phyloP scores from a whole-genome alignment of 1,284 basidiomycete species.

The Apiotrichum sp. region DNA sequence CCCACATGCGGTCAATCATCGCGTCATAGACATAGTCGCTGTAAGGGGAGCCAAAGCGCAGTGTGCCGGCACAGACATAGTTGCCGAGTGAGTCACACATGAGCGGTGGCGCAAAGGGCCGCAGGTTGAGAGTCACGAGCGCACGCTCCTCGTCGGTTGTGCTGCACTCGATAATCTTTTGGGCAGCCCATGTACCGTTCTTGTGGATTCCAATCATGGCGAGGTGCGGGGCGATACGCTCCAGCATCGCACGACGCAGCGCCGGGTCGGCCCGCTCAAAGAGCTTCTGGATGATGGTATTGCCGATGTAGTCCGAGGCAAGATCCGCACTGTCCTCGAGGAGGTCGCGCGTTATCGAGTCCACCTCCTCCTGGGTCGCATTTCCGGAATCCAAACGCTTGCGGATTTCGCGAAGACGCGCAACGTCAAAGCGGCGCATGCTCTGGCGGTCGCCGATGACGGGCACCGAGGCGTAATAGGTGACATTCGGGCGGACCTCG shows the following conservation, averaged over 20 bases:
- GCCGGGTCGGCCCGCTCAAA: constrained; percentile 80
- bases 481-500: constrained; percentile 31
- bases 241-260: constrained; percentile 81
- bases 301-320: constrained; percentile 83
- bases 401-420: constrained; percentile 85
- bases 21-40: constrained; percentile 97
- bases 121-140: constrained; percentile 76
- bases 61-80: constrained; percentile 81
- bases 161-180: constrained; percentile 97
- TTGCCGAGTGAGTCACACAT: constrained; percentile 96
- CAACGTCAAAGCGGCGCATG: constrained; percentile 79
- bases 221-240: constrained; percentile 86
- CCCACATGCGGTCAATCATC: constrained; percentile 98
- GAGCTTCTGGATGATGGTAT: constrained; percentile 93
- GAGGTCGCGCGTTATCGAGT: constrained; percentile 80
- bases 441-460: constrained; percentile 73
- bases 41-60: constrained; percentile 80
- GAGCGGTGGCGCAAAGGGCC: constrained; percentile 87
- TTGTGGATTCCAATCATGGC: constrained; percentile 99
- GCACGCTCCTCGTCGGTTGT: constrained; percentile 79
- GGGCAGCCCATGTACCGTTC: constrained; percentile 99
- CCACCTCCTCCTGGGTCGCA: constrained; percentile 79
- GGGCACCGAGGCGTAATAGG: constrained; percentile 91
- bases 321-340: constrained; percentile 60
- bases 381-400: constrained; percentile 79